Percentiles rank a stretch among this genome's conserved stretches.
phyloP scores from a whole-genome alignment of 2,329 filamentous ascomycete genomes.

The Alternaria atra region DNA sequence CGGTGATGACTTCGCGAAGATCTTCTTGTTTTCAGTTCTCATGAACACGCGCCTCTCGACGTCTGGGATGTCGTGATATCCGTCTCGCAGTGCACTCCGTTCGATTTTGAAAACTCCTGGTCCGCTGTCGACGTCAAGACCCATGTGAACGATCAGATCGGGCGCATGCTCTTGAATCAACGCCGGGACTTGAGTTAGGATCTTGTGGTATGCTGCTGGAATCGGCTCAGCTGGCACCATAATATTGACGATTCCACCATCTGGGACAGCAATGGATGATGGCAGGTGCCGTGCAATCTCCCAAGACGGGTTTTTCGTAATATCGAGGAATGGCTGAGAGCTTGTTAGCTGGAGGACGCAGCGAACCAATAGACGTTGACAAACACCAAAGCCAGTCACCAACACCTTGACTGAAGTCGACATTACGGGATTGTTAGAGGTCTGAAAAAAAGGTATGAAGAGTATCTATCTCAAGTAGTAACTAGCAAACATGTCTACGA shows the following conservation, averaged over 20 bases:
- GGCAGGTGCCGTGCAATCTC: conserved; percentile 75
- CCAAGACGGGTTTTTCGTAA: conserved; percentile 79
- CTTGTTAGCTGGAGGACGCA: conserved; percentile 7
- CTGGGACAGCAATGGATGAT: conserved; percentile 11
- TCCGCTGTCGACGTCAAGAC: conserved; percentile 71
- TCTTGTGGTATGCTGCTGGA: conserved; percentile 61
- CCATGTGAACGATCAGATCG: conserved; percentile 79
- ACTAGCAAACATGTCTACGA: background rate
- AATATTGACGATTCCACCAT: conserved; percentile 46
- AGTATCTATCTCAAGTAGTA: background rate
- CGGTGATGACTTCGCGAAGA: background rate
- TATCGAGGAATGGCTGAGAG: conserved; percentile 77
- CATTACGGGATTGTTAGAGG: background rate
- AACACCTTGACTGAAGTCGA: conserved; percentile 50
- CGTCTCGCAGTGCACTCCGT: conserved; percentile 61
- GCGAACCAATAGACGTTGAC: conserved; percentile 4
- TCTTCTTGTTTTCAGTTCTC: background rate
- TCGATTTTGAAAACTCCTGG: conserved; percentile 74
- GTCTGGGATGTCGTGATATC: conserved; percentile 72
- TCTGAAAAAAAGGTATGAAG: background rate
- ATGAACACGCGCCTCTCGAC: conserved; percentile 63
- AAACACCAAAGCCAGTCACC: conserved; percentile 57
- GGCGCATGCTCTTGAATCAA: conserved; percentile 63
- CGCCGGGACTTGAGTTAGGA: conserved; percentile 69
- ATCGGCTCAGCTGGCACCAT: conserved; percentile 72